Conservation (phyloP, 179 eudicot species). For the Dionaea muscipula region DNA sequence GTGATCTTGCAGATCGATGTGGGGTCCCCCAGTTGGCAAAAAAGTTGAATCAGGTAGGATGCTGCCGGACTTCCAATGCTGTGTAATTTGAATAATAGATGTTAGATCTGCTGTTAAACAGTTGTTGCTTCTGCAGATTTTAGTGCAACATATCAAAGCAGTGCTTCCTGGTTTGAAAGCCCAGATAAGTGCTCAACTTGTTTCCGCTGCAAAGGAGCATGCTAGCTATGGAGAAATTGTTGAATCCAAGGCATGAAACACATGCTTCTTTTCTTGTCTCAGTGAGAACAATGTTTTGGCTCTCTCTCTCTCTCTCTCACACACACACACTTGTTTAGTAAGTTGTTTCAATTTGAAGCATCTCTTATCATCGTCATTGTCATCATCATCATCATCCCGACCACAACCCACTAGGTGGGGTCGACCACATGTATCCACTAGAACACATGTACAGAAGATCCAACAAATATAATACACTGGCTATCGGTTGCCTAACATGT, state of each 20-base stretch:
- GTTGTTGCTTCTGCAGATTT: slow-evolving; percentile 27
- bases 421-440: too few relatives aligned
- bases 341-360: too few relatives aligned
- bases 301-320: too few relatives aligned
- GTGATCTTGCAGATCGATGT: slow-evolving; percentile 61
- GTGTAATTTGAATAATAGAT: background rate
- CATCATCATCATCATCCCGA: too few relatives aligned
- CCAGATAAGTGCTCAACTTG: slow-evolving; percentile 49
- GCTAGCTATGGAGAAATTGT: slow-evolving; percentile 73
- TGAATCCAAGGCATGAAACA: slow-evolving; percentile 47
- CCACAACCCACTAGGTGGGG: too few relatives aligned
- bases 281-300: too few relatives aligned
- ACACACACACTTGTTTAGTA: too few relatives aligned
- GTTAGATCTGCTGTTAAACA: background rate
- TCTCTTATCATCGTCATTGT: too few relatives aligned
- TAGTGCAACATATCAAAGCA: slow-evolving; percentile 68
- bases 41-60: slow-evolving; percentile 61
- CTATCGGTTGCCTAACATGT: too few relatives aligned
- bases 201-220: slow-evolving; percentile 70
- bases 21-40: slow-evolving; percentile 67
- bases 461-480: too few relatives aligned
- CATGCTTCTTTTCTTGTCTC: background rate
- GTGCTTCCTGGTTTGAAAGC: slow-evolving; percentile 63
- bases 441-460: too few relatives aligned
- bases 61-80: background rate